These are phyloP conservation scores for Nakazawaea ernobii DNA, from an alignment of 805 yeast genomes.

Conservation along the genomic window DNA sequence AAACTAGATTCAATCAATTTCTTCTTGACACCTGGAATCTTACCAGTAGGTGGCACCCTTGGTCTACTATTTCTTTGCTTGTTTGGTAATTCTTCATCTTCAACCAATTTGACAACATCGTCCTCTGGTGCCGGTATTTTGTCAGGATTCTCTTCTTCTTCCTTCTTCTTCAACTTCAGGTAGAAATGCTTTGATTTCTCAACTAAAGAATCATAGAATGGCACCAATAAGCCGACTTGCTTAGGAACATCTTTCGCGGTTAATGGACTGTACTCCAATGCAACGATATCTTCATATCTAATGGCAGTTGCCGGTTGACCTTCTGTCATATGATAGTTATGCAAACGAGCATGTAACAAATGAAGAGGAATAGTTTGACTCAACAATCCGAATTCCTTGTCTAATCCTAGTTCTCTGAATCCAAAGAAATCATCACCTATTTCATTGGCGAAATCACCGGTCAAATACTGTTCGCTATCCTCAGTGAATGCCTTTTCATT, in stretches of 20 bases:
- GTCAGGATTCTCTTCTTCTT: slow-evolving; percentile 17
- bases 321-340: slow-evolving; percentile 46
- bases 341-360: slow-evolving; percentile 70
- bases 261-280: slow-evolving; percentile 46
- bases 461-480: slow-evolving; percentile 87
- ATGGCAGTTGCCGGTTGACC: slow-evolving; percentile 40
- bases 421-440: slow-evolving; percentile 98
- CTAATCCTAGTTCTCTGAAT: slow-evolving; percentile 87
- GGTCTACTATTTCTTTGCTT: slow-evolving; percentile 72
- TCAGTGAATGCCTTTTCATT: slow-evolving; percentile 79
- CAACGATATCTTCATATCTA: slow-evolving; percentile 62
- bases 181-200: slow-evolving; percentile 36
- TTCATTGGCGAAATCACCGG: slow-evolving; percentile 92
- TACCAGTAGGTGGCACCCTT: slow-evolving; percentile 87
- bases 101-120: slow-evolving; percentile 48
- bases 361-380: slow-evolving; percentile 88
- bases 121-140: slow-evolving; percentile 29
- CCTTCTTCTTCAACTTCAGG: slow-evolving; percentile 37
- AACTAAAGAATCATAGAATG: slow-evolving; percentile 41
- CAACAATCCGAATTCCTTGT: slow-evolving; percentile 81
- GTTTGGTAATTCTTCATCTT: slow-evolving; percentile 81
- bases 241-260: slow-evolving; percentile 42
- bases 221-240: slow-evolving; percentile 54
- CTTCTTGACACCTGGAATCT: slow-evolving; percentile 66
- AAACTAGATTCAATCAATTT: slow-evolving; percentile 49